phyloP scores from a whole-genome alignment of 768 basidiomycete genomes.

The Xerocomellus intermedius region DNA sequence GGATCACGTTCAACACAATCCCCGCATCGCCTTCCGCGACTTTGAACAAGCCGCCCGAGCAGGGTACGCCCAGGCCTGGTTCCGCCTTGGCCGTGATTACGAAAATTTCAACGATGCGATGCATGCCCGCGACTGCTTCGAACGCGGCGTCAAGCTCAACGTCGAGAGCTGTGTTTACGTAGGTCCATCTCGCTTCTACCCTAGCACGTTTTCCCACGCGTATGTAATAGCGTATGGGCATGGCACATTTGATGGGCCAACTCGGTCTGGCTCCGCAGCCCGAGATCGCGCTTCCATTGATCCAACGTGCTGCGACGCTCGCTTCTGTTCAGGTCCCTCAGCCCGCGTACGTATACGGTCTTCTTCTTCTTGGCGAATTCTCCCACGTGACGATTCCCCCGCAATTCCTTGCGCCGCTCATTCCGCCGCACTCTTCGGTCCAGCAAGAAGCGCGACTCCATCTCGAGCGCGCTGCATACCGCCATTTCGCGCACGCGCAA shows the following conservation, averaged over 20 bases:
- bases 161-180: conserved; percentile 67
- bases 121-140: conserved; percentile 83
- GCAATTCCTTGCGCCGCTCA: conserved; percentile 50
- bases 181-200: background rate
- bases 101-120: conserved; percentile 77
- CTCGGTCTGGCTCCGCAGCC: conserved; percentile 59
- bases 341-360: conserved; percentile 85
- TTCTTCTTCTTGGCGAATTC: conserved; percentile 84
- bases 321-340: conserved; percentile 78
- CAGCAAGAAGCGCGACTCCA: conserved; percentile 67
- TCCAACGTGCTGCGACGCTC: conserved; percentile 74
- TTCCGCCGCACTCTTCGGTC: conserved; percentile 49
- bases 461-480: conserved; percentile 82
- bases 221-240: conserved; percentile 73
- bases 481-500: conserved; percentile 82
- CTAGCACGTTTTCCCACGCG: conserved; percentile 6
- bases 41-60: conserved; percentile 81
- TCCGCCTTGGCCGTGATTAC: conserved; percentile 86
- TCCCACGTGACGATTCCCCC: conserved; percentile 55
- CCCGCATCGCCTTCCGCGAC: conserved; percentile 81
- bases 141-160: conserved; percentile 69
- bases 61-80: conserved; percentile 85
- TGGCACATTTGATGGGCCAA: conserved; percentile 90
- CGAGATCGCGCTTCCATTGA: conserved; percentile 61
- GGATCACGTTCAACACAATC: conserved; percentile 59